These are phyloP conservation scores for Fusarium floridanum DNA, from an alignment of 2,329 filamentous ascomycete species.

Conservation along the genomic window DNA sequence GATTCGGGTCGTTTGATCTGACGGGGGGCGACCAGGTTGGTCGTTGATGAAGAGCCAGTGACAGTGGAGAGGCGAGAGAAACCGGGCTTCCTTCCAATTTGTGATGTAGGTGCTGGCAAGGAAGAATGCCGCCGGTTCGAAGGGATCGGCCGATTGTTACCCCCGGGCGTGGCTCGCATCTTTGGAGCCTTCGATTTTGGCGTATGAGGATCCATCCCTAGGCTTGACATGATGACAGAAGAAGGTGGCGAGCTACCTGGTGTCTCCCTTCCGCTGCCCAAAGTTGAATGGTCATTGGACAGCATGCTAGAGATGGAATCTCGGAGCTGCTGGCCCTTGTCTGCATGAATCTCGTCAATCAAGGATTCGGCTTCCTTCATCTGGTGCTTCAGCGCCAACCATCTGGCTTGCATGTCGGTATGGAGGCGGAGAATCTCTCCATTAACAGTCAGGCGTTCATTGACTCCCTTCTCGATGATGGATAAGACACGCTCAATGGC, in stretches of 20 bases:
- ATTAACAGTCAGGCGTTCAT: constrained; percentile 94
- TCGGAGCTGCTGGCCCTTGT: constrained; percentile 80
- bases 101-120: constrained; percentile 59
- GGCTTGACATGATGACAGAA: constrained; percentile 70
- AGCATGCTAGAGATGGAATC: constrained; percentile 95
- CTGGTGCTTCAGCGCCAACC: constrained; percentile 80
- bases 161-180: constrained; percentile 62
- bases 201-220: constrained; percentile 64
- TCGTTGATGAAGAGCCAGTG: constrained; percentile 63
- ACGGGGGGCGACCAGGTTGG: constrained; percentile 56
- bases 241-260: constrained; percentile 76
- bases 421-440: constrained; percentile 92
- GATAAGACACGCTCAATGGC: constrained; percentile 91
- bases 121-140: constrained; percentile 61
- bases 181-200: constrained; percentile 59
- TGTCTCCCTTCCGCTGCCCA: constrained; percentile 77
- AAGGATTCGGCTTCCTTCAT: constrained; percentile 82
- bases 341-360: constrained; percentile 78
- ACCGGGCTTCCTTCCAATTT: constrained; percentile 57
- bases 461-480: constrained; percentile 96
- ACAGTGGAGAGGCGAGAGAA: constrained; percentile 62
- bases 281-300: constrained; percentile 81
- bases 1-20: constrained; percentile 60
- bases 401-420: constrained; percentile 85
- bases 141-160: constrained; percentile 61